Base-by-base conservation (phyloP, 78 protist species). In the Dictyostelium capitatum region DNA sequence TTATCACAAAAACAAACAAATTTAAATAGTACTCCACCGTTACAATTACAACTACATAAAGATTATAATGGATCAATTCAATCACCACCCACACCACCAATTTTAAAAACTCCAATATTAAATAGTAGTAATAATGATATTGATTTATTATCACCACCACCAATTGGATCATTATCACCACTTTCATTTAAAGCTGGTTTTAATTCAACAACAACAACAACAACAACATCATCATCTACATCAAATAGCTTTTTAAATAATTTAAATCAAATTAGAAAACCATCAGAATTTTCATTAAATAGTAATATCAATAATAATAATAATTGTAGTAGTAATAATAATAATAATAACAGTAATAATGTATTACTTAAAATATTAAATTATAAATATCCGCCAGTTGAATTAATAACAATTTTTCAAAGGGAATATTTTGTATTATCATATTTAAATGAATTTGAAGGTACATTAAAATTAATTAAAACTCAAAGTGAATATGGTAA, bases 291-390 rank as follows among this genome's bases (percentile, higher is more conserved):
- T 32, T 17, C 15, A 9, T 19, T 20, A 41, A 72, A 72, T 43
- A 70, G 8, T 43, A 70, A 43, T 20, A 41, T 19, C 20, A 70
- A 46, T n/a, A 72, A 15, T 10, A 46, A 46, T 46, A 69, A 12
- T 28, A 30, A 17, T 30, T 67, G 28, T 28, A 32, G 53, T 67
- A 67, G 6, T 67, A 32, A 25, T 37, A 72, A 20, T 8, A 19
- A 51, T 7, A 72, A 32, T 73, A 48, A 46, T 70, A 51, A 64
- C 20, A 69, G 54, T 25, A 77, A 83, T 28, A 53, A 56, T 20
- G 91, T 83, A n/a, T 64, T 83, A 17, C 46, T 83, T 2, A 83
- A 83, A 53, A 72, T 83, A 1, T 50, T 83, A 57, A 83, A 83
- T 43, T 69, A 19, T 10, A 83, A 83, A 32, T 83, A 83, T 12